Conservation (phyloP, 2,329 filamentous ascomycete genomes). For the Colletotrichum destructivum region DNA sequence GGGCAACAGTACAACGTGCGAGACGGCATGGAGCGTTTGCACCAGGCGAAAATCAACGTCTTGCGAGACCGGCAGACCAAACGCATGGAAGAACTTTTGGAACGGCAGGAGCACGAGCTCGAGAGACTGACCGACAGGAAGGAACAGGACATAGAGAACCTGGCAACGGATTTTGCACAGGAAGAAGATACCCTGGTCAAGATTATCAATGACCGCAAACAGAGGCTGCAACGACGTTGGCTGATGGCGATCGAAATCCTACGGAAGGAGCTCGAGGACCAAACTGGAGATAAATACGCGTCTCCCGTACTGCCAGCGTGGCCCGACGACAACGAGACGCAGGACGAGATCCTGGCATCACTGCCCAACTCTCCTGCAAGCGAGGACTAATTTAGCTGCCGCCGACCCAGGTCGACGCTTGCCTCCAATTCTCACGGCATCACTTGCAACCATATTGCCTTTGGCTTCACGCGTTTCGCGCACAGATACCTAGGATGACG, state of each 20-base stretch:
- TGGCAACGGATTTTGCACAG: constrained; percentile 62
- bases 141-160: constrained; percentile 62
- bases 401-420: constrained; percentile 5
- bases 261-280: constrained; percentile 66
- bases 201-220: constrained; percentile 62
- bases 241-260: constrained; percentile 66
- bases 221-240: constrained; percentile 66
- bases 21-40: constrained; percentile 71
- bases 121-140: constrained; percentile 62
- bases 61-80: constrained; percentile 76
- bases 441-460: constrained; percentile 21
- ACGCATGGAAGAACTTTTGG: constrained; percentile 71
- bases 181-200: constrained; percentile 65
- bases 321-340: constrained; percentile 52
- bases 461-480: constrained; percentile 8
- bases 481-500: constrained; percentile 37
- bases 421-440: constrained; percentile 23
- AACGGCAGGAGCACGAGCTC: constrained; percentile 68
- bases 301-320: constrained; percentile 57
- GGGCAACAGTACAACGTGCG: constrained; percentile 73
- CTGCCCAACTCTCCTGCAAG: constrained; percentile 31
- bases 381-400: constrained; percentile 24
- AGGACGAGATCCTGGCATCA: constrained; percentile 34
- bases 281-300: constrained; percentile 60
- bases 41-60: constrained; percentile 75